These are phyloP conservation scores for Paraphaeosphaeria minitans DNA, from an alignment of 2,329 filamentous ascomycete genomes.

Conservation along the genomic window DNA sequence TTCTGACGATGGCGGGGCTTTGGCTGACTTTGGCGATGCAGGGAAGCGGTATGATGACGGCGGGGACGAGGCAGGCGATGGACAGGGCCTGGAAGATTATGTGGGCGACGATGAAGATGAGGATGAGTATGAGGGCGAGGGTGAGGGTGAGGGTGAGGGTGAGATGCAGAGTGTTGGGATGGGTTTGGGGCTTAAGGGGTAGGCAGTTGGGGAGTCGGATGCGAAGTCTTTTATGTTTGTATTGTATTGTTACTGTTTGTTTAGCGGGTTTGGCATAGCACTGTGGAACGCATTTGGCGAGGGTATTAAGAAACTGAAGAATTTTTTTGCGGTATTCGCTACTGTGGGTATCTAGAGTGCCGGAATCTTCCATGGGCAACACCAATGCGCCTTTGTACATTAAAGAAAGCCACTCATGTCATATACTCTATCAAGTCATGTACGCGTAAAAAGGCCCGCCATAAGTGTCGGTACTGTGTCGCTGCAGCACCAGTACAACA, in stretches of 20 bases:
- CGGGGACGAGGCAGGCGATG: background rate
- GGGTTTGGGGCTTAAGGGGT: background rate
- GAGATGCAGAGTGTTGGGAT: slow-evolving; percentile 6
- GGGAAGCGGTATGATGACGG: slow-evolving; percentile 11
- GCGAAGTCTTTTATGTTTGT: background rate
- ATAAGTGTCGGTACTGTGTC: too few relatives aligned
- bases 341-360: slow-evolving; percentile 1
- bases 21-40: slow-evolving; percentile 16
- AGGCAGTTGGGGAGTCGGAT: background rate
- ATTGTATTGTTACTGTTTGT: background rate
- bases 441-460: background rate
- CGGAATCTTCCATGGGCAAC: background rate
- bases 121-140: slow-evolving; percentile 9
- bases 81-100: slow-evolving; percentile 10
- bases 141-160: slow-evolving; percentile 12
- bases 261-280: background rate
- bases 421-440: background rate
- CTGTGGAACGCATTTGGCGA: background rate
- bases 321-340: background rate
- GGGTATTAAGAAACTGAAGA: background rate
- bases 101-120: slow-evolving; percentile 19
- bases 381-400: background rate
- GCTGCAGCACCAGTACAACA: too few relatives aligned
- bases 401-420: background rate
- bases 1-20: slow-evolving; percentile 8